Evolutionary conservation across 177 flowering plant species (phyloP).

Genomic region (Telopea speciosissima): DNA sequence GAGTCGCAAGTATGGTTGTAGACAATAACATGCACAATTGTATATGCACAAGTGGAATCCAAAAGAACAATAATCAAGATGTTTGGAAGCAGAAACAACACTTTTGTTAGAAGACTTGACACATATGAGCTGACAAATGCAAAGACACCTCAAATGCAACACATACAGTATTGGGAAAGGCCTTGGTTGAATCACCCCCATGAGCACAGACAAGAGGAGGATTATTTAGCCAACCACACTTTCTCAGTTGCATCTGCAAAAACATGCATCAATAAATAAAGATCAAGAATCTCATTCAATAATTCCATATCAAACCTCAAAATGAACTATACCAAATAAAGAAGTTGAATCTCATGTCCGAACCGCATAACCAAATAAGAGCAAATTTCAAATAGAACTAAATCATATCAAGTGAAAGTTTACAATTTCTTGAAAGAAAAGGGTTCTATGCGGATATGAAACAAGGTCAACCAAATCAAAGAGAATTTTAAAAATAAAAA

Average conservation of each 20-base stretch:
- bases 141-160: neutral
- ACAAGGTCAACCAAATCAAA: neutral
- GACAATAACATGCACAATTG: neutral
- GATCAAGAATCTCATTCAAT: neutral
- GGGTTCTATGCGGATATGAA: neutral
- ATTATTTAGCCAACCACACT: conserved; percentile 67
- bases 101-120: neutral
- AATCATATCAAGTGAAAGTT: neutral
- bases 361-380: too few species aligned
- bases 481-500: neutral
- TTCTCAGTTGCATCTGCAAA: conserved; percentile 51
- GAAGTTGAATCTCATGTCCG: neutral
- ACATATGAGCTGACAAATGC: neutral
- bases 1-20: too few species aligned
- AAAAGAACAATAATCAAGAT: too few species aligned
- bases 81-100: neutral
- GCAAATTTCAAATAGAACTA: neutral
- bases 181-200: conserved; percentile 88
- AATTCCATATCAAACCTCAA: neutral
- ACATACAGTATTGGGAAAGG: conserved; percentile 86
- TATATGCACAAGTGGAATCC: neutral
- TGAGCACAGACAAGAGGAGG: conserved; percentile 98
- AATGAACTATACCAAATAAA: neutral
- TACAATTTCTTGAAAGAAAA: neutral
- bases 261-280: conserved; percentile 1